Evolutionary conservation across 1,284 basidiomycete species (phyloP), one percentile per base, ranked within the genome.

Genomic region (Pyrrhoderma lamaoense): DNA sequence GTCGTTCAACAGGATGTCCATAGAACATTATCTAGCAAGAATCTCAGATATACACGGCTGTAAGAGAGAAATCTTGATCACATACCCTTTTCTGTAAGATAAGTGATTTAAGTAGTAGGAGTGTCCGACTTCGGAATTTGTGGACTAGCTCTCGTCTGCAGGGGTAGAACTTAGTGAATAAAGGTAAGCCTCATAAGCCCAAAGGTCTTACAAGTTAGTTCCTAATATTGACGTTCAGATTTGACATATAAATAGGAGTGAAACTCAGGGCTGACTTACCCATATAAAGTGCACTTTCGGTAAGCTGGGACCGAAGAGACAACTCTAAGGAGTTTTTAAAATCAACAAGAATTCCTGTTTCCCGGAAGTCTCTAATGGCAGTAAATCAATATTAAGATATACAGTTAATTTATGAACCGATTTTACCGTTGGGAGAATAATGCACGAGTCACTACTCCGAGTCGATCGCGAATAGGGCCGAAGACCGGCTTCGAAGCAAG

Each of bases 381-480:
- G 42, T 35, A 35, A 35, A 39, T 47, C 16, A 45, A 25, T 19
- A 36, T 18, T n/a, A n/a, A n/a, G n/a, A n/a, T n/a, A n/a, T n/a
- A n/a, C n/a, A n/a, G n/a, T n/a, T n/a, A n/a, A n/a, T n/a, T n/a
- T n/a, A n/a, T n/a, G n/a, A n/a, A n/a, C n/a, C n/a, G n/a, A n/a
- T n/a, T n/a, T 5, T 44, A 73, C 82, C 78, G 75, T 66, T 97
- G 93, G 9, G 86, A 82, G 64, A 96, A 97, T 49, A 92, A 75
- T 1, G 93, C 87, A 9, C 85, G 78, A 0, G 95, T 99, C 36
- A 99, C 90, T 3, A 99, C 92, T n/a, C 94, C 93, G 1, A 99
- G 75, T 60, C 93, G 94, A 64, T 97, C 93, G 38, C 87, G 76
- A 67, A 91, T 88, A 36, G 87, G 86, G 19, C 89, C 90, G 64